A percentile compares a stretch with the other conserved stretches of the same genome.
These are phyloP conservation scores for Hygrocybe punicea DNA, from an alignment of 768 basidiomycete genomes.

Conservation along the genomic window DNA sequence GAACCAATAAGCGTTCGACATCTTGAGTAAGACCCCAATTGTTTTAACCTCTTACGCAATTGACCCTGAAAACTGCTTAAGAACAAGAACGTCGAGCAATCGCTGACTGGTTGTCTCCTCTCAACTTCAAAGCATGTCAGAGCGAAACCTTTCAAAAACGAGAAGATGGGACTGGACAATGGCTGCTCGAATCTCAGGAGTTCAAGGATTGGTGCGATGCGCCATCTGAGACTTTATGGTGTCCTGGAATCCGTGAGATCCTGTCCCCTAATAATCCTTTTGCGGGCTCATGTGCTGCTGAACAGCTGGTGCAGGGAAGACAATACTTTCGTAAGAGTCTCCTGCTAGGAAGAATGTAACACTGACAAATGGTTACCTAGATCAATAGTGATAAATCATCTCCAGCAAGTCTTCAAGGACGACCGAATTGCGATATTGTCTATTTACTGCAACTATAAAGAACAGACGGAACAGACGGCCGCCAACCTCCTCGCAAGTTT, in stretches of 20 bases:
- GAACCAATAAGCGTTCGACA: too few species aligned
- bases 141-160: neutral
- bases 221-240: constrained; percentile 5
- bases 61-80: neutral
- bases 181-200: constrained; percentile 4
- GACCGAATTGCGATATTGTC: neutral
- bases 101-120: constrained; percentile 9
- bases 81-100: constrained; percentile 4
- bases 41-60: too few species aligned
- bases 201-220: constrained; percentile 4
- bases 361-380: neutral
- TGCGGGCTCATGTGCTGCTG: neutral
- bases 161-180: constrained; percentile 5
- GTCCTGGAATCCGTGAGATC: constrained; percentile 12
- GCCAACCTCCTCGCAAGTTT: neutral
- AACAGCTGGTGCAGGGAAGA: constrained; percentile 14
- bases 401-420: neutral
- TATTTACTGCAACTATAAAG: constrained; percentile 2
- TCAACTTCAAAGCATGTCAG: constrained; percentile 8
- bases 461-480: constrained; percentile 1
- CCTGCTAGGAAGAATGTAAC: neutral
- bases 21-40: too few species aligned
- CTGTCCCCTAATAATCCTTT: neutral
- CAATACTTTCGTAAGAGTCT: constrained; percentile 9
- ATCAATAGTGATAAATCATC: constrained; percentile 2